These are phyloP conservation scores for Malassezia psittaci DNA, from an alignment of 1,284 basidiomycete genomes.

Conservation along the genomic window DNA sequence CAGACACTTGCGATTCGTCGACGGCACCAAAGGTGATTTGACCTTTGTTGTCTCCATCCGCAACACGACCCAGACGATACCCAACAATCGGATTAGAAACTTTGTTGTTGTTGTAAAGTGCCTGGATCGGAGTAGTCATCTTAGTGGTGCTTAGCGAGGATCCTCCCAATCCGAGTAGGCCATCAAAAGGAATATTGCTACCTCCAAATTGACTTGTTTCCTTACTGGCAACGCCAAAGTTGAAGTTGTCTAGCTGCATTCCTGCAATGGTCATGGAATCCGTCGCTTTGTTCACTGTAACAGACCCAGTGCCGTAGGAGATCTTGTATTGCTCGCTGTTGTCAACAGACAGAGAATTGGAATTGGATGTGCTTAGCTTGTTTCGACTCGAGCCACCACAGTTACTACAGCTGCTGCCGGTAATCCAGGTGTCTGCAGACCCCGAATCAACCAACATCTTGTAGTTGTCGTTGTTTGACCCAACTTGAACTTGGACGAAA, in stretches of 20 bases:
- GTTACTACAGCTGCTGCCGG: conserved; percentile 23
- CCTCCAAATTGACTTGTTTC: conserved; percentile 59
- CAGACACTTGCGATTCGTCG: conserved; percentile 55
- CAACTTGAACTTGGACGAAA: conserved; percentile 64
- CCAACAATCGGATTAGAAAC: conserved; percentile 64
- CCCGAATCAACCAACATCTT: conserved; percentile 66
- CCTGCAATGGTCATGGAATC: conserved; percentile 65
- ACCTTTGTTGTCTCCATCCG: conserved; percentile 59
- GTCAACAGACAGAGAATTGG: conserved; percentile 57
- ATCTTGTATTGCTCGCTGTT: conserved; percentile 56
- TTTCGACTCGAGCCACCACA: conserved; percentile 51
- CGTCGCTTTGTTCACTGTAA: conserved; percentile 58
- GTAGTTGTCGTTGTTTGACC: conserved; percentile 64
- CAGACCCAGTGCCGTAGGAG: conserved; percentile 63
- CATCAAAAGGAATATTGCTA: conserved; percentile 57
- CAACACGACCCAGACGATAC: conserved; percentile 66
- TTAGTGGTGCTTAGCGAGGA: conserved; percentile 55
- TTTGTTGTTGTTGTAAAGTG: conserved; percentile 57
- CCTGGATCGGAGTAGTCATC: conserved; percentile 63
- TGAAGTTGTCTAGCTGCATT: conserved; percentile 57
- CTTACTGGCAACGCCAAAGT: conserved; percentile 60
- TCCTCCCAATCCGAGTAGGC: conserved; percentile 63
- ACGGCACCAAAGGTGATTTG: conserved; percentile 68
- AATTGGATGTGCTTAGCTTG: conserved; percentile 60
- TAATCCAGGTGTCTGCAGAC: conserved; percentile 67